A percentile compares a stretch with the other conserved stretches of the same genome.
These are phyloP conservation scores for Metschnikowia henanensis DNA, from an alignment of 805 yeast genomes.

Conservation along the genomic window DNA sequence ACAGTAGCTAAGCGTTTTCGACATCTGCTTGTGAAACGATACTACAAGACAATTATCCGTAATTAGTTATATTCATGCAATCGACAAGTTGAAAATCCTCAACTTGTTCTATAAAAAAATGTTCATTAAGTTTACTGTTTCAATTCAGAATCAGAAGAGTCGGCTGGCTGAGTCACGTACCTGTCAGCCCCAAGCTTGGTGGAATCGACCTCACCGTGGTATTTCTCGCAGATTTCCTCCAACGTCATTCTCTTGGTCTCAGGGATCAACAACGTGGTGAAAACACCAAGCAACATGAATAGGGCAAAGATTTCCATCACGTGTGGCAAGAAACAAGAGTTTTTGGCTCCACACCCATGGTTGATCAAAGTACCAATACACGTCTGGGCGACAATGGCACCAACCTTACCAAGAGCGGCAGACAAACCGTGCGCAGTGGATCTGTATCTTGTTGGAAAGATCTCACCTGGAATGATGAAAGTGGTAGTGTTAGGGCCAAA, in stretches of 20 bases:
- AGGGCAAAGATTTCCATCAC: constrained; percentile 93
- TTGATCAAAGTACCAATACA: constrained; percentile 80
- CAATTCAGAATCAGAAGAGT: constrained; percentile 38
- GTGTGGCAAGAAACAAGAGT: constrained; percentile 79
- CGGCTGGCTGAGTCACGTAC: constrained; percentile 32
- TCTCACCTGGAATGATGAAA: constrained; percentile 88
- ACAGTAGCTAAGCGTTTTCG: no score
- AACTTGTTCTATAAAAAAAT: neutral
- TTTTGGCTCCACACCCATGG: constrained; percentile 68
- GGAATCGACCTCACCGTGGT: constrained; percentile 73
- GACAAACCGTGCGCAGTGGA: constrained; percentile 94
- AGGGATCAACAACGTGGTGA: constrained; percentile 68
- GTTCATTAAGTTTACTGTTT: constrained; percentile 17
- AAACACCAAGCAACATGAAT: constrained; percentile 82
- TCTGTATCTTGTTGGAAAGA: constrained; percentile 93
- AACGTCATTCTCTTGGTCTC: constrained; percentile 92
- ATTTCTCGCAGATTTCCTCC: constrained; percentile 78
- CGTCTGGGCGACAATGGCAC: constrained; percentile 91
- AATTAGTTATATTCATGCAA: constrained; percentile 7
- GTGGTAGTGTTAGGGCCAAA: constrained; percentile 95
- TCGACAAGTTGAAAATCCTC: neutral
- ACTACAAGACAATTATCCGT: no score
- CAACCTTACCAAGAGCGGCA: constrained; percentile 90
- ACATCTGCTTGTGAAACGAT: no score
- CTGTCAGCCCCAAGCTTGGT: constrained; percentile 42